Evolutionary conservation across 805 yeast species (phyloP), one percentile per base, ranked within the genome.

Genomic region (Kluyveromyces starmeri): DNA sequence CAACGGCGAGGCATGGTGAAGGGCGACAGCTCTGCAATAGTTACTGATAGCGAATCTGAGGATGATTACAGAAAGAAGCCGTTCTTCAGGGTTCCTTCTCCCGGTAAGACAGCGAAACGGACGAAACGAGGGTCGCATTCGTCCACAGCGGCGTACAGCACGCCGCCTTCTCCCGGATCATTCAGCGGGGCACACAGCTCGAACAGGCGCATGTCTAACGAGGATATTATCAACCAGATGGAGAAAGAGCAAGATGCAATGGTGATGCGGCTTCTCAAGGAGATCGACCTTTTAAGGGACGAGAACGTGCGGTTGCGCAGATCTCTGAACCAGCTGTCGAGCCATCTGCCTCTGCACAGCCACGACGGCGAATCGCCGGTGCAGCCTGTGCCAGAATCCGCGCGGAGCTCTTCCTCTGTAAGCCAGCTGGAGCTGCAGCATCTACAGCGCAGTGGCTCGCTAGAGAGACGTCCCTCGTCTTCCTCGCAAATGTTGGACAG

Each of bases 171-270:
- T 3, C 33, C 33, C 8, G 33, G 33, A 20, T 14, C 33, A 15
- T 15, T 20, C 15, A 15, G 16, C 7, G 21, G 21, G 20, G 28
- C 21, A 10, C 34, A 24, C 11, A 18, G 15, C 7, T 17, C 16
- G 15, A 9, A 12, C 4, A 17, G 42, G 26, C 34, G 50, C 23
- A 39, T 52, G 10, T 51, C 59, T 5, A 40, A 54, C 19, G 78
- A 70, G 34, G 69, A 71, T 43, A 59, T 73, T 11, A 68, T 75
- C 20, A 75, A 75, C 52, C 59, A 66, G 23, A 70, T 75, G 77
- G 83, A 75, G 43, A 65, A 71, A 38, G 80, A 75, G 47, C 83
- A 75, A 50, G 82, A 75, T 43, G 77, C 75, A 2, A 68, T 73
- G 12, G 81, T 75, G 15, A 53, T 75, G 36, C 66, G 64, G 46